Conservation (phyloP, 1,284 basidiomycete genomes). For the Erythrobasidium hasegawianum region DNA sequence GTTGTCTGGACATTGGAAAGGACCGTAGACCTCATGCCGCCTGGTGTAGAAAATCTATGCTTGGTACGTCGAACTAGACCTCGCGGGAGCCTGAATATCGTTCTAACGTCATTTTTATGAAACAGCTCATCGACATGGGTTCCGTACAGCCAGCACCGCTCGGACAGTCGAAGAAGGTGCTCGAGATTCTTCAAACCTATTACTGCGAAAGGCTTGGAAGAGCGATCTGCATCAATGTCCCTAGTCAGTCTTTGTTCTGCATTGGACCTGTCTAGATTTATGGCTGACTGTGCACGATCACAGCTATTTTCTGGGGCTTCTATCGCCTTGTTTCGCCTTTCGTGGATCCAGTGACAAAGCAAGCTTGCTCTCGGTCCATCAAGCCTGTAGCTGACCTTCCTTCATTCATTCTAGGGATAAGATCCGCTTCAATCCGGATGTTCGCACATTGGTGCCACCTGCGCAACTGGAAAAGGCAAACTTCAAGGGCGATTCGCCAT, state of each 20-base stretch:
- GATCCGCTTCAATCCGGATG: conserved; percentile 45
- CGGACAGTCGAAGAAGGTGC: conserved; percentile 43
- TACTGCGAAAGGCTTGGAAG: conserved; percentile 49
- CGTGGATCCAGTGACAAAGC: conserved; percentile 50
- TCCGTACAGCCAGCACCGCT: conserved; percentile 43
- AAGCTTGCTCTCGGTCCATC: too few species aligned
- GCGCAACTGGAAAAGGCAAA: conserved; percentile 39
- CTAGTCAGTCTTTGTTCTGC: too few species aligned
- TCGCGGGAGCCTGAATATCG: too few species aligned
- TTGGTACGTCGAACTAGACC: too few species aligned
- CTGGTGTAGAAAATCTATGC: conserved; percentile 47
- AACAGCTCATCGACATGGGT: conserved; percentile 44
- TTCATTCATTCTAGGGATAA: conserved; percentile 36
- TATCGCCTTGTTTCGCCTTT: conserved; percentile 49
- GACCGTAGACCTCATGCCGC: conserved; percentile 49
- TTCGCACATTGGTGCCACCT: conserved; percentile 41
- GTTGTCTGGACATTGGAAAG: conserved; percentile 52
- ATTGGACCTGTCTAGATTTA: too few species aligned
- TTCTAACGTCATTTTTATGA: too few species aligned
- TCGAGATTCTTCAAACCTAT: conserved; percentile 44
- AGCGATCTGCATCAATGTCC: conserved; percentile 49
- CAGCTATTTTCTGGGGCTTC: conserved; percentile 30
- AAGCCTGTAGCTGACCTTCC: too few species aligned
- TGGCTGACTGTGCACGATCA: too few species aligned
- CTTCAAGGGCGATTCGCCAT: conserved; percentile 44